phyloP scores from a whole-genome alignment of 805 yeast species.

The Cyberlindnera maritima region DNA sequence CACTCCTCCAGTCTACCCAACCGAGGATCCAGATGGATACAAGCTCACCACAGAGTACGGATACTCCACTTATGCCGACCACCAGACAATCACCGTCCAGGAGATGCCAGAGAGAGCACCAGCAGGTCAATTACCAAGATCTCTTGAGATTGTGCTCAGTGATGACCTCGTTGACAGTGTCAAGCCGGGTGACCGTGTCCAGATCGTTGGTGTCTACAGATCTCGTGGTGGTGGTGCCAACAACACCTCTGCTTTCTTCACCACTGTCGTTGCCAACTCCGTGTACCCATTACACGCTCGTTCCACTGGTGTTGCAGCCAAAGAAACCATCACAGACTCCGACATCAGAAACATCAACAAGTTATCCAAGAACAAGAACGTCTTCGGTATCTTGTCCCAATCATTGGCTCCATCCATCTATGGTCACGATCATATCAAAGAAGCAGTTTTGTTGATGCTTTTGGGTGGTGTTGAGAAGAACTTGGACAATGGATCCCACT shows the following conservation, averaged over 20 bases:
- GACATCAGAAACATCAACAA: conserved; percentile 87
- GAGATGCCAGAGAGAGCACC: conserved; percentile 99
- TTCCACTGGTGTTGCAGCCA: conserved; percentile 78
- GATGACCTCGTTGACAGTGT: conserved; percentile 90
- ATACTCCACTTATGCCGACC: conserved; percentile 86
- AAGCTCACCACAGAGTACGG: conserved; percentile 90
- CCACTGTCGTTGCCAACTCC: conserved; percentile 85
- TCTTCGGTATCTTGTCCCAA: conserved; percentile 76
- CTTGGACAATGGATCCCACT: conserved; percentile 90
- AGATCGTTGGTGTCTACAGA: conserved; percentile 89
- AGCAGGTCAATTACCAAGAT: conserved; percentile 94
- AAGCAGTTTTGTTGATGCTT: conserved; percentile 86
- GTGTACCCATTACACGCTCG: conserved; percentile 86
- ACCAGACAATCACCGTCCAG: conserved; percentile 89
- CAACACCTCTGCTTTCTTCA: conserved; percentile 65
- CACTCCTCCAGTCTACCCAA: conserved; percentile 85
- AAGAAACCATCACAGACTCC: conserved; percentile 64
- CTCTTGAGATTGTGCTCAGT: conserved; percentile 88
- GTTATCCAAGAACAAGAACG: conserved; percentile 63
- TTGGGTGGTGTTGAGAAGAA: conserved; percentile 95
- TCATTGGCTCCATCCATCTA: conserved; percentile 95
- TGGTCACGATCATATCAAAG: conserved; percentile 88
- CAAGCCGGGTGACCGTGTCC: conserved; percentile 96
- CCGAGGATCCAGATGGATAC: conserved; percentile 90
- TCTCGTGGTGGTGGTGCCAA: conserved; percentile 74